Conservation (phyloP, 768 basidiomycete genomes). For the Tricholoma flavovirens region DNA sequence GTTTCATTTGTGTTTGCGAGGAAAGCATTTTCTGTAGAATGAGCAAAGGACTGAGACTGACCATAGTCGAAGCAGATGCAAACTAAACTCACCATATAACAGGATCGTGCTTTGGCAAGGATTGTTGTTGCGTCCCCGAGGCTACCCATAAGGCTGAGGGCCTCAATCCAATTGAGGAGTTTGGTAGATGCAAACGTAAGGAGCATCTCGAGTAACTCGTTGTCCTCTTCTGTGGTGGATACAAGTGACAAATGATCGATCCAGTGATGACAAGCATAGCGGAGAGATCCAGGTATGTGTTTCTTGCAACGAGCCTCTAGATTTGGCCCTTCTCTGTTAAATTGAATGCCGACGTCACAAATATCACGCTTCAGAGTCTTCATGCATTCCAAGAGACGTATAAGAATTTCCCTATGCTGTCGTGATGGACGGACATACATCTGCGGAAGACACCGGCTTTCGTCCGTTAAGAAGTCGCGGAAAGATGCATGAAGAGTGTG, state of each 20-base stretch:
- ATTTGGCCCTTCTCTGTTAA: constrained; percentile 1
- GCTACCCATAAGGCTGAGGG: background rate
- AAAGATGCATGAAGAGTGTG: constrained; percentile 12
- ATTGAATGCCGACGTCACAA: constrained; percentile 8
- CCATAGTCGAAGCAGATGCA: background rate
- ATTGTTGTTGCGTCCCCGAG: background rate
- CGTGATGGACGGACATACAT: constrained; percentile 10
- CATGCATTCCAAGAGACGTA: constrained; percentile 9
- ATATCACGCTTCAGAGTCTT: constrained; percentile 9
- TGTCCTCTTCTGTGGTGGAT: background rate
- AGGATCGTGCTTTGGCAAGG: background rate
- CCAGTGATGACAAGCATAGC: constrained; percentile 11
- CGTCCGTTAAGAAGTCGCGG: constrained; percentile 9
- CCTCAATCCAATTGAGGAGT: background rate
- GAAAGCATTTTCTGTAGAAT: background rate
- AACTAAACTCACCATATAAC: background rate
- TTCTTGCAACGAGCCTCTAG: background rate
- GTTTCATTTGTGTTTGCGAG: background rate
- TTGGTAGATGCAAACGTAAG: background rate
- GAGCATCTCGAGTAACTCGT: background rate
- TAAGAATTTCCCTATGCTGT: constrained; percentile 8
- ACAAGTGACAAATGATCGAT: constrained; percentile 9
- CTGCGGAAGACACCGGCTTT: constrained; percentile 7
- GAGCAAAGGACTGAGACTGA: background rate
- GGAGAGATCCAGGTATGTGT: constrained; percentile 7